Evolutionary conservation across 805 yeast genomes (phyloP).

Genomic region (Ogataea siamensis): DNA sequence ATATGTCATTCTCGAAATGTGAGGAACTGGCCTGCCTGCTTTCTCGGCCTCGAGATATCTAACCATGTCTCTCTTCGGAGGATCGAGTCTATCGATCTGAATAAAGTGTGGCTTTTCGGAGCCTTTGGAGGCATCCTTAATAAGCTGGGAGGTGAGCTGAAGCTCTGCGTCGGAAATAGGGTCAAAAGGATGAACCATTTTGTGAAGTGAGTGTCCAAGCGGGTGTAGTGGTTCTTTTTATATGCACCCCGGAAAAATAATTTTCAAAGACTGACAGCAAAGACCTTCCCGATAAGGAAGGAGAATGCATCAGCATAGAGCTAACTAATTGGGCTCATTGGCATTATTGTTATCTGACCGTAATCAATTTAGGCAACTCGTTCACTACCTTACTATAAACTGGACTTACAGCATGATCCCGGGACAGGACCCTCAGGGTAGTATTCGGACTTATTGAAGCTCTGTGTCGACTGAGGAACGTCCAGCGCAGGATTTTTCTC

Average conservation of each 20-base stretch:
- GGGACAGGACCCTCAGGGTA: constrained; percentile 22
- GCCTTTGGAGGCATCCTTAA: constrained; percentile 57
- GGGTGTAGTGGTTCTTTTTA: constrained; percentile 9
- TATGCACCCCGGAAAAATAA: constrained; percentile 6
- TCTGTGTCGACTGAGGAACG: constrained; percentile 67
- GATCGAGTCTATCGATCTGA: constrained; percentile 69
- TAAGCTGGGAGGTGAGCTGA: constrained; percentile 53
- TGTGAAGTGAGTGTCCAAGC: not conserved
- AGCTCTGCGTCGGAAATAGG: constrained; percentile 58
- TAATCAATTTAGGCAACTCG: not conserved
- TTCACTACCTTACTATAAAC: constrained; percentile 2
- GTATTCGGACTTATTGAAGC: constrained; percentile 61
- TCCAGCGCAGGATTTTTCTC: constrained; percentile 77
- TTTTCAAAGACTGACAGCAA: not conserved
- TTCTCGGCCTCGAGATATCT: constrained; percentile 67
- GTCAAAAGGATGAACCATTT: constrained; percentile 54
- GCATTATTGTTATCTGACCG: not conserved
- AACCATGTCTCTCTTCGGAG: constrained; percentile 73
- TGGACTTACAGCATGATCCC: constrained; percentile 31
- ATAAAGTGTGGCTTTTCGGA: constrained; percentile 57
- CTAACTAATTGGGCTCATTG: not conserved
- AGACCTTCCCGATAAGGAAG: constrained; percentile 16
- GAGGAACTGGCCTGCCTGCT: constrained; percentile 49
- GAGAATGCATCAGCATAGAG: constrained; percentile 4
- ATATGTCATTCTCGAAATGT: constrained; percentile 66